Evolutionary conservation across 225 moss, liverwort and hornwort species (phyloP).

Genomic region (Lunularia cruciata): DNA sequence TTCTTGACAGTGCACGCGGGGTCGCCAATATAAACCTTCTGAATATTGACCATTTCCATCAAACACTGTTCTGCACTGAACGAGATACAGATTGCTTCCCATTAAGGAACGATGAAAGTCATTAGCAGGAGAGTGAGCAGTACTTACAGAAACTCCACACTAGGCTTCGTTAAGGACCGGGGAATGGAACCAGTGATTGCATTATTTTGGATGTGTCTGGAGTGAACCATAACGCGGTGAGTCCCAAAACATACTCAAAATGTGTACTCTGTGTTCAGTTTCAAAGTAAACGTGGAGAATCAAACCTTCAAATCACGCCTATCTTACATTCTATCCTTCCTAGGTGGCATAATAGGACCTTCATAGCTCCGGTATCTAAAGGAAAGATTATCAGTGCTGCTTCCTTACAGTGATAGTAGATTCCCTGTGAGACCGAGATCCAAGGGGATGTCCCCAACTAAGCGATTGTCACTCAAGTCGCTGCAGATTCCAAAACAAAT

Average conservation of each 20-base stretch:
- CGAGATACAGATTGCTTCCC: no score
- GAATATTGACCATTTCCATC: no score
- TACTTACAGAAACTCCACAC: conserved; percentile 29
- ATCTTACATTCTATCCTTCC: neutral
- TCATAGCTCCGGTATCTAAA: neutral
- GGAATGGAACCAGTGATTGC: conserved; percentile 22
- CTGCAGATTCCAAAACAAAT: conserved; percentile 6
- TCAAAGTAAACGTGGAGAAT: neutral
- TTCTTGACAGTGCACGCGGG: no score
- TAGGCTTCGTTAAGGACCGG: conserved; percentile 11
- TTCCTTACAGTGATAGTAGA: conserved; percentile 29
- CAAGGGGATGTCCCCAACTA: conserved; percentile 20
- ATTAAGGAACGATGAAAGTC: neutral
- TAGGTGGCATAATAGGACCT: neutral
- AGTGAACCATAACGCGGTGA: neutral
- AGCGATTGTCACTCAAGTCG: conserved; percentile 24
- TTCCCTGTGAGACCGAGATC: conserved; percentile 23
- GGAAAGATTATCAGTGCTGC: neutral
- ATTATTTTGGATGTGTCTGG: conserved; percentile 27
- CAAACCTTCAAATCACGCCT: no score
- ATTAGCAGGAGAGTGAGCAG: no score
- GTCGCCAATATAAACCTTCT: no score
- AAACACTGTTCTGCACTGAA: no score
- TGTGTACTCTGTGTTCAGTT: neutral
- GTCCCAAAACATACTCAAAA: neutral